phyloP scores from a whole-genome alignment of 345 rosid species.

The Linum tenue region DNA sequence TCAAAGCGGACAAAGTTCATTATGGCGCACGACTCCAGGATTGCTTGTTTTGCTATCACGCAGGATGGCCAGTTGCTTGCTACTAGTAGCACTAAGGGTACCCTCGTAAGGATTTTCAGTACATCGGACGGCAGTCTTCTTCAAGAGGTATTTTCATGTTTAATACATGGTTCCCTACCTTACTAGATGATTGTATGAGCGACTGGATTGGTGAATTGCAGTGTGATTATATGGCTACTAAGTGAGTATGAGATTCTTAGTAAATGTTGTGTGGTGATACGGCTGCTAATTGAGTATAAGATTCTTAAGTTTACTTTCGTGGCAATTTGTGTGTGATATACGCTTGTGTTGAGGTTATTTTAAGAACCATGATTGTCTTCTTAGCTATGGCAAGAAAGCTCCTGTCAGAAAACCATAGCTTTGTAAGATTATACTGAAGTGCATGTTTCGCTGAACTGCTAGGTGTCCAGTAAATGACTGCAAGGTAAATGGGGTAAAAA shows the following conservation, averaged over 20 bases:
- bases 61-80: slow-evolving; percentile 84
- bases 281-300: too few relatives aligned
- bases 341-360: too few relatives aligned
- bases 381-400: too few relatives aligned
- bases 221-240: not conserved
- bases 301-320: too few relatives aligned
- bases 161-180: not conserved
- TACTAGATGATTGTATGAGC: not conserved
- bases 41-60: slow-evolving; percentile 70
- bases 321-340: too few relatives aligned
- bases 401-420: too few relatives aligned
- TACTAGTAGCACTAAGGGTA: slow-evolving; percentile 83
- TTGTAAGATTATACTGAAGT: too few relatives aligned
- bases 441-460: too few relatives aligned
- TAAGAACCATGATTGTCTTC: too few relatives aligned
- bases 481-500: too few relatives aligned
- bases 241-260: not conserved
- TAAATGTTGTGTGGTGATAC: too few relatives aligned
- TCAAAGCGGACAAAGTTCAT: slow-evolving; percentile 78
- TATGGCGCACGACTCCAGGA: slow-evolving; percentile 92
- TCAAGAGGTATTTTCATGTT: slow-evolving; percentile 49
- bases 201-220: not conserved
- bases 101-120: slow-evolving; percentile 67
- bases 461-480: too few relatives aligned
- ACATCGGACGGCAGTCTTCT: slow-evolving; percentile 64